Base-by-base conservation (phyloP, 148 eudicot species). In the Spergularia marina region DNA sequence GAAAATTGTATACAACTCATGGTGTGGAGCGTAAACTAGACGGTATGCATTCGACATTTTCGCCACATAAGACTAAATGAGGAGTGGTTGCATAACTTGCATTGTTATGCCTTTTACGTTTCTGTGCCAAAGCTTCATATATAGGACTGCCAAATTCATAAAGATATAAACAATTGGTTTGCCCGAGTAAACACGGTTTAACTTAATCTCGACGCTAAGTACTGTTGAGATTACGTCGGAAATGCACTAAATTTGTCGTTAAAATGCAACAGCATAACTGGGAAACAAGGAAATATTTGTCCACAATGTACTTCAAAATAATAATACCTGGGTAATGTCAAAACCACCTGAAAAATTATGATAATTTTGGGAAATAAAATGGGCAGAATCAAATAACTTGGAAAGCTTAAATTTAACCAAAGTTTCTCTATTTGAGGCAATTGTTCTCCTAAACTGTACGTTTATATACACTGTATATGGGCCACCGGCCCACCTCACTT, bases 341-440 rank as follows among this genome's bases (percentile, higher is more conserved):
- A 73, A 15, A 44, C 41, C 76, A 73, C 68, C 68, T 73, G 76
- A 25, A 73, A 73, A 60, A 44, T 6, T 23, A 61, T 61, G 68
- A 60, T 67, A 49, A 44, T 59, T 61, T 73, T 52, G 49, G 75
- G 17, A 36, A 41, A 40, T 39, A 20, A 57, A 57, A 66, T 40
- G 6, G 11, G 11, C 36, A 16, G 72, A 51, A 68, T 13, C 40
- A 51, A 68, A 49, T 15, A 23, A 44, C 25, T 40, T 62, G 9
- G 11, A 23, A 6, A 15, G n/a, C 44, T 40, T 60, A 53, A 59
- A 73, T 56, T 59, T 25, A 6, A 7, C 36, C 52, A 73, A 12
- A 49, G 5, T 10, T 44, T 73, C 41, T 72, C 39, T 20, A 61
- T 47, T 23, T 41, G n/a, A 72, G 53, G 65, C 49, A 56, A 40